Evolutionary conservation across 495 filamentous ascomycete species (phyloP).

Genomic region (Copromyces sp.): DNA sequence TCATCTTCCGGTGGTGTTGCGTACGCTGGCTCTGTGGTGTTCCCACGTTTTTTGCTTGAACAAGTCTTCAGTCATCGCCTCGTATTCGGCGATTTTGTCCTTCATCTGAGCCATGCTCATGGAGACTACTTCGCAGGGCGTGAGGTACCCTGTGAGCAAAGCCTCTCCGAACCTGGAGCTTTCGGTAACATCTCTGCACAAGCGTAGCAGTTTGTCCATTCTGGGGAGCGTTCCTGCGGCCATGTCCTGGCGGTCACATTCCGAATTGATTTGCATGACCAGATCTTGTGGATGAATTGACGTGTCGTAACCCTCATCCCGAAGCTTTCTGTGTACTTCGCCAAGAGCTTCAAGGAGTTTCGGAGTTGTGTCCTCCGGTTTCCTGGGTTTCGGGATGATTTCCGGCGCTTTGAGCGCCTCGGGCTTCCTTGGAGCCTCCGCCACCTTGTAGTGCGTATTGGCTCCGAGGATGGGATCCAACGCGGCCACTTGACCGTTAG

Average conservation of each 20-base stretch:
- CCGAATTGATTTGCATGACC: not conserved
- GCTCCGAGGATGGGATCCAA: conserved; percentile 1
- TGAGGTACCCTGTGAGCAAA: conserved; percentile 13
- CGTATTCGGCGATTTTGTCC: not conserved
- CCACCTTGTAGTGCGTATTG: conserved; percentile 1
- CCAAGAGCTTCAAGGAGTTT: not conserved
- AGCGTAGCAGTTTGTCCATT: conserved; percentile 12
- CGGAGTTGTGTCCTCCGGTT: not conserved
- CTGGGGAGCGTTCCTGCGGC: conserved; percentile 5
- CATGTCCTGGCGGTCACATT: not conserved
- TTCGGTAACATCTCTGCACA: not conserved
- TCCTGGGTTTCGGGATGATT: not conserved
- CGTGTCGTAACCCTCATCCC: not conserved
- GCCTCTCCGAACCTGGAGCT: conserved; percentile 15
- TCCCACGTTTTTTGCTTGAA: conserved; percentile 12
- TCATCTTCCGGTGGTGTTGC: conserved; percentile 2
- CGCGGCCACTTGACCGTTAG: not conserved
- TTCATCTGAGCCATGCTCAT: conserved; percentile 9
- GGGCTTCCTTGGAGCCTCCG: not conserved
- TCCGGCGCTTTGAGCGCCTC: not conserved
- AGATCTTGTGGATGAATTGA: not conserved
- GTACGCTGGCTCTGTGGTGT: conserved; percentile 9
- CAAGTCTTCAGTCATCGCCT: conserved; percentile 2
- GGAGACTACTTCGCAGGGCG: conserved; percentile 2
- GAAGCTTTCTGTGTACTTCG: not conserved